Evolutionary conservation across 345 rosid species (phyloP).

Genomic region (Corchorus olitorius): DNA sequence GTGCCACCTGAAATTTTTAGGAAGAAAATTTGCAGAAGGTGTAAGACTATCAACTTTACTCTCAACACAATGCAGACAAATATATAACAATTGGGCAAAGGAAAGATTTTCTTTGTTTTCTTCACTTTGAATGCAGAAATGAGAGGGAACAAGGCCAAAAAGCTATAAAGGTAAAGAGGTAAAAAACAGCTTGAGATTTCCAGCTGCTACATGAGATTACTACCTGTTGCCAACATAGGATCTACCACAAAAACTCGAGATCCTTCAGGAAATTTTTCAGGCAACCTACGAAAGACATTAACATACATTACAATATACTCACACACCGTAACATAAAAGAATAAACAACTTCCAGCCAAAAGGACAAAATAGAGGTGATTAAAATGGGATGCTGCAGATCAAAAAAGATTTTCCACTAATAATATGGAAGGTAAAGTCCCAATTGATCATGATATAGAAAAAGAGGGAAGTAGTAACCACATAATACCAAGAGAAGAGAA

Average conservation of each 20-base stretch:
- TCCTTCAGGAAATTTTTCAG: constrained; percentile 62
- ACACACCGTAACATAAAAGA: neutral
- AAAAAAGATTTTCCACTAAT: neutral
- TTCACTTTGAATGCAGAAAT: neutral
- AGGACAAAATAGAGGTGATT: neutral
- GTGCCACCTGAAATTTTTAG: constrained; percentile 71
- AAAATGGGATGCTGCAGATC: neutral
- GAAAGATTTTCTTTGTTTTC: neutral
- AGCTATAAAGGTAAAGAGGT: neutral
- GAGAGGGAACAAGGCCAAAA: neutral
- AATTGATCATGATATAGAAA: constrained; percentile 1
- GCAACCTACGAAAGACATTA: constrained; percentile 57
- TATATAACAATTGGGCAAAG: neutral
- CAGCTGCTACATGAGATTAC: neutral
- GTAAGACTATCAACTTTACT: neutral
- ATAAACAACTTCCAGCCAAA: neutral
- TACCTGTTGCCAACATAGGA: constrained; percentile 93
- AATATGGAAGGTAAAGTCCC: neutral
- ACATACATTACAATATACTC: neutral
- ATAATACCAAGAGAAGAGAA: neutral
- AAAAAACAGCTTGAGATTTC: constrained; percentile 6
- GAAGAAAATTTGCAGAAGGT: constrained; percentile 1
- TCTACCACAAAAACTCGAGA: constrained; percentile 82
- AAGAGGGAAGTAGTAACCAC: neutral
- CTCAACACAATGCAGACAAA: neutral